phyloP scores from a whole-genome alignment of 805 yeast species.

The Candida gorgasii region DNA sequence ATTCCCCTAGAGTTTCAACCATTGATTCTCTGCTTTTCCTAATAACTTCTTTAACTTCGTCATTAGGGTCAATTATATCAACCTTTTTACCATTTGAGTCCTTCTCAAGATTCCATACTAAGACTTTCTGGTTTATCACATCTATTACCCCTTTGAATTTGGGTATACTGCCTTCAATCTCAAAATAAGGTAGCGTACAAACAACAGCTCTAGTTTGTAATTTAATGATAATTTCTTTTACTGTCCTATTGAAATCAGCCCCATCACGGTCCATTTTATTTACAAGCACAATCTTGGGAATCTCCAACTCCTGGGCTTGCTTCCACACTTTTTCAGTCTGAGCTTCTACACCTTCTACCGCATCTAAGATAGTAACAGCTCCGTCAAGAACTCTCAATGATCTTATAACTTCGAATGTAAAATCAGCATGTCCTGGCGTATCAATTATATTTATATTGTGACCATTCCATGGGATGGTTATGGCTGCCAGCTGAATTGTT shows the following conservation, averaged over 20 bases:
- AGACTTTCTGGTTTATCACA: constrained; percentile 60
- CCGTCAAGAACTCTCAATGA: constrained; percentile 92
- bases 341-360: constrained; percentile 97
- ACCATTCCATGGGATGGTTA: constrained; percentile 81
- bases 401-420: constrained; percentile 89
- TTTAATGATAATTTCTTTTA: constrained; percentile 75
- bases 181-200: constrained; percentile 77
- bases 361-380: constrained; percentile 88
- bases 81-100: constrained; percentile 54
- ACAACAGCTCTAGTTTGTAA: constrained; percentile 72
- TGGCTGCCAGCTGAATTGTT: constrained; percentile 95
- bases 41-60: constrained; percentile 49
- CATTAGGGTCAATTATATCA: constrained; percentile 44
- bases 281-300: constrained; percentile 79
- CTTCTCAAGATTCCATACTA: constrained; percentile 47
- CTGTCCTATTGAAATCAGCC: constrained; percentile 90
- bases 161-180: constrained; percentile 29
- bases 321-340: constrained; percentile 98
- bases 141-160: constrained; percentile 75
- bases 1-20: constrained; percentile 81
- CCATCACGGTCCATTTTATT: constrained; percentile 98
- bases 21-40: constrained; percentile 65
- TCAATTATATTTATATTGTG: constrained; percentile 84
- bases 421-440: constrained; percentile 98
- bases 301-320: constrained; percentile 65